Base-by-base conservation (phyloP, 257 asterid genomes). In the Ophiorrhiza pumila region DNA sequence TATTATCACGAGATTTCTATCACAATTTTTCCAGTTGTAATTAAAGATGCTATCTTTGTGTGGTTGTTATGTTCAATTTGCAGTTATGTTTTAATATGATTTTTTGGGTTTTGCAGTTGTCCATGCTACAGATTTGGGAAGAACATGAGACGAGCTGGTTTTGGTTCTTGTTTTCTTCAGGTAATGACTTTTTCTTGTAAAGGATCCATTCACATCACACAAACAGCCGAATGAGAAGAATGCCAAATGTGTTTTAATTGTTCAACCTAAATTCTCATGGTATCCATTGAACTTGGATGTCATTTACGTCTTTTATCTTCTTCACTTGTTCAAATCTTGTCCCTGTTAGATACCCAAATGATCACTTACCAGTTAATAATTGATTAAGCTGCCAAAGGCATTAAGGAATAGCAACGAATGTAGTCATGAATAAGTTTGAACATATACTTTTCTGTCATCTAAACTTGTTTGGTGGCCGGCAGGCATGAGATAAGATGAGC, bases 111-210 rank as follows among this genome's bases (percentile, higher is more conserved):
- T 76, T 90, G 87, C 97, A 95, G 99, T 78, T 95, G 87, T 75
- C 99, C 98, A 0, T 90, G 99, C 74, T 95, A 90, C 71, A 90
- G 99, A 85, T 95, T 95, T 55, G 99, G 96, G 79, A 92, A 87
- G 90, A 95, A 95, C 81, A 90, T 95, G 99, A 88, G 80, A 73
- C 89, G 93, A 60, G 97, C 99, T 73, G 98, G 99, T 76, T 83
- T 84, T 41, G 96, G 99, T 68, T 79, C 96, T 73, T 90, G 96
- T 80, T 88, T 87, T 77, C 83, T 90, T 83, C 99, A 95, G 98
- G 99, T 95, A 82, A 74, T 76, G 31, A 34, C 52, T 29, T 43
- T 81, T 74, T 47, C 57, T 46, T 34, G 43, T 41, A 17, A 27
- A 7, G 39, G 50, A 68, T 59, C 32, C 42, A 68, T 39, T 52